Conservation (phyloP, 495 filamentous ascomycete species). For the Penicillium samsonianum region DNA sequence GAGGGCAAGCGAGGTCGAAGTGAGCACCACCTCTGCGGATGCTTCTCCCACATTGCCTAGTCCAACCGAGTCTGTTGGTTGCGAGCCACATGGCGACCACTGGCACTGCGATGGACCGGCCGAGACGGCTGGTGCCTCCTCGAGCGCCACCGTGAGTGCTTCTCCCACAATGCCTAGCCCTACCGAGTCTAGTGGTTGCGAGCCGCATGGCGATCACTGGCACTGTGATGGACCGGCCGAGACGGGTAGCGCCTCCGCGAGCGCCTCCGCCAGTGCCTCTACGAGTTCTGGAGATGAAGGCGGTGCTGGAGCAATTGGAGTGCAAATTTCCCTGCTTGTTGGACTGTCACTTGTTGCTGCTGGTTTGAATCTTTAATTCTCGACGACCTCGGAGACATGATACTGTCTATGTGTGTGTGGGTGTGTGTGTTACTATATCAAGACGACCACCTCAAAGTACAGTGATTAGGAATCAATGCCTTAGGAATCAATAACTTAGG, state of each 20-base stretch:
- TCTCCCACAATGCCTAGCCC: no score
- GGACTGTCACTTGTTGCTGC: conserved; percentile 3
- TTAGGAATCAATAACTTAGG: no score
- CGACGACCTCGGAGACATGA: no score
- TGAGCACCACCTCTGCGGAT: not conserved
- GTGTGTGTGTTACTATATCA: not conserved
- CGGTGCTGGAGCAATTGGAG: not conserved
- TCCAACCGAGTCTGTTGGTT: conserved; percentile 31
- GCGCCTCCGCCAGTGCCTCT: not conserved
- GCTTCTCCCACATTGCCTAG: conserved; percentile 20
- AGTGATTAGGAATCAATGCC: no score
- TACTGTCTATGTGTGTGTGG: no score
- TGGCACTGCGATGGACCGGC: conserved; percentile 34
- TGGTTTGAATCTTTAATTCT: not conserved
- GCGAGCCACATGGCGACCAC: conserved; percentile 33
- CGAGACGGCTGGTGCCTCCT: conserved; percentile 7
- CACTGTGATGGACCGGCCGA: conserved; percentile 31
- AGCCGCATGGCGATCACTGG: conserved; percentile 35
- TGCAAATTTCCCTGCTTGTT: conserved; percentile 1
- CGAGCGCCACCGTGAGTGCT: not conserved
- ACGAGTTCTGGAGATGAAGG: not conserved
- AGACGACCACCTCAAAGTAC: not conserved
- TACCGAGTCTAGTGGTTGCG: conserved; percentile 31
- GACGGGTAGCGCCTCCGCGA: conserved; percentile 7
- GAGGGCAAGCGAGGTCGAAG: not conserved